These are phyloP conservation scores for Podaxis sp. DNA, from an alignment of 768 basidiomycete species.

Conservation along the genomic window DNA sequence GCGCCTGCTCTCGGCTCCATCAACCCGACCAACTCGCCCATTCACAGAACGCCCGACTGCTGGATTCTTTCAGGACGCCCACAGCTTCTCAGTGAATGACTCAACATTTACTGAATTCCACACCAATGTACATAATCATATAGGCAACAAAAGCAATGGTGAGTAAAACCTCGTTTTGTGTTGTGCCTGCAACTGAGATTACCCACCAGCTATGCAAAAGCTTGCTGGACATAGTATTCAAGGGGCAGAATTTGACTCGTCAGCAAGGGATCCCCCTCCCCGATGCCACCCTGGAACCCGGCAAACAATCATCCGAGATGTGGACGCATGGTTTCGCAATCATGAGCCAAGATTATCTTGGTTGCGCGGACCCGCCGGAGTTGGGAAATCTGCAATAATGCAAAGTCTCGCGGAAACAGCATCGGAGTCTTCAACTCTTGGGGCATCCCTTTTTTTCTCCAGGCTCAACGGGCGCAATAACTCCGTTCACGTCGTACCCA, in stretches of 20 bases:
- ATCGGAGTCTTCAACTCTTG: neutral
- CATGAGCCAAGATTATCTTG: neutral
- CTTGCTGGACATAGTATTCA: neutral
- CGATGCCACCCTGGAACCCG: conserved; percentile 6
- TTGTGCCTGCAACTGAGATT: neutral
- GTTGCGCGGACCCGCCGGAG: neutral
- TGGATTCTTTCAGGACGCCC: neutral
- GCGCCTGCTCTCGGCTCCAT: neutral
- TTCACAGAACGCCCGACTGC: neutral
- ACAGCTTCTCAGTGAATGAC: neutral
- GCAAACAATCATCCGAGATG: neutral
- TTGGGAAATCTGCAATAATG: conserved; percentile 10
- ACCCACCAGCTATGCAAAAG: neutral
- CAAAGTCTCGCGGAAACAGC: neutral
- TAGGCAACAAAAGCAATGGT: neutral
- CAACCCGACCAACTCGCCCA: neutral
- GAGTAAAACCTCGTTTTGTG: neutral
- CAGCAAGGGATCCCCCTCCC: neutral
- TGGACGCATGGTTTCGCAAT: neutral
- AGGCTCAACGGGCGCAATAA: neutral
- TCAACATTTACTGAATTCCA: neutral
- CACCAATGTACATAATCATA: neutral
- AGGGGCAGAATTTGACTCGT: conserved; percentile 2
- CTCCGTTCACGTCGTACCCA: neutral
- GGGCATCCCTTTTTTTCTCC: conserved; percentile 3